phyloP scores from a whole-genome alignment of 1,139 yeast species.

The Debaryomyces sp. region DNA sequence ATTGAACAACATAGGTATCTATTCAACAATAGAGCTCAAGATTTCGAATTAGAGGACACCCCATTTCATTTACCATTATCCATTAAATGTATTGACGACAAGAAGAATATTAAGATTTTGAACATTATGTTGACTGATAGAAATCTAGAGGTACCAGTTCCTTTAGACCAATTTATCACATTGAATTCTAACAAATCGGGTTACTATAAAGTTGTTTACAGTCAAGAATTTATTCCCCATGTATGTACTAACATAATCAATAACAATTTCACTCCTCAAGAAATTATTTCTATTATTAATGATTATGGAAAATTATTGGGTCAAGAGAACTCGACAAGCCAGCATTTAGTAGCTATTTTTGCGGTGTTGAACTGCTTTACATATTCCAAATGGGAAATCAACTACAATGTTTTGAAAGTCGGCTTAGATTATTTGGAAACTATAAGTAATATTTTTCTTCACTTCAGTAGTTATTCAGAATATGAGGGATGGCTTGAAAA shows the following conservation, averaged over 20 bases:
- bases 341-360: conserved; percentile 33
- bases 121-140: conserved; percentile 54
- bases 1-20: conserved; percentile 58
- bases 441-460: conserved; percentile 30
- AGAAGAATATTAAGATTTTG: conserved; percentile 31
- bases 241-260: conserved; percentile 26
- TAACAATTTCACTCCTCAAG: conserved; percentile 26
- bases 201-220: conserved; percentile 40
- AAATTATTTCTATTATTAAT: conserved; percentile 35
- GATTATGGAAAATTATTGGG: conserved; percentile 41
- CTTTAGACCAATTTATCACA: conserved; percentile 22
- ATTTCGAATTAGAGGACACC: conserved; percentile 41
- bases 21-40: conserved; percentile 25
- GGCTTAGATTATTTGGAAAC: conserved; percentile 38
- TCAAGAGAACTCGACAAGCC: conserved; percentile 19
- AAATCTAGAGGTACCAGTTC: conserved; percentile 36
- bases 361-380: conserved; percentile 27
- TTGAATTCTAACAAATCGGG: conserved; percentile 53
- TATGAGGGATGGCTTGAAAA: conserved; percentile 26
- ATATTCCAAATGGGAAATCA: conserved; percentile 20
- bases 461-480: conserved; percentile 26
- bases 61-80: conserved; percentile 59
- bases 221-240: conserved; percentile 21
- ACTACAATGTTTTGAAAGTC: conserved; percentile 30
- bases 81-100: conserved; percentile 33